A percentile compares a stretch with the other conserved stretches of the same genome.
These are phyloP conservation scores for Fistulifera pelliculosa DNA, from an alignment of 108 stramenopile genomes.

Conservation along the genomic window DNA sequence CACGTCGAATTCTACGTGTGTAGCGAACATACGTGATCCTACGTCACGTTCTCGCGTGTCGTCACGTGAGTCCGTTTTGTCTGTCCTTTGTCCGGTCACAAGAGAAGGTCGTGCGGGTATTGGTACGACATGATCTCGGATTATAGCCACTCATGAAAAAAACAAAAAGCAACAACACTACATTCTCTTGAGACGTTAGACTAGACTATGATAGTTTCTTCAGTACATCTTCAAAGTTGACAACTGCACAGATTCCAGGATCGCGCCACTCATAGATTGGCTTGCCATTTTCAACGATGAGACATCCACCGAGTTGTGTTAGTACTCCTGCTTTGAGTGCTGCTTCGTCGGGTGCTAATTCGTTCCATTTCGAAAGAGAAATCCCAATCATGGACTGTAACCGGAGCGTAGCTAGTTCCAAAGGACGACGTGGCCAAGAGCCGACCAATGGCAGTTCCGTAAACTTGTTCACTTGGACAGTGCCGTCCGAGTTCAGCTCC, in stretches of 20 bases:
- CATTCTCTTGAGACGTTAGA: no score
- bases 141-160: no score
- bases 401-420: constrained; percentile 84
- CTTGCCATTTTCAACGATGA: constrained; percentile 40
- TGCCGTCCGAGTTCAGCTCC: constrained; percentile 41
- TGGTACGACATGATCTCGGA: no score
- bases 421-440: constrained; percentile 75
- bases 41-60: background rate
- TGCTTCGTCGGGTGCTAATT: constrained; percentile 62
- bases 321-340: constrained; percentile 64
- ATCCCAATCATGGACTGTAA: constrained; percentile 85
- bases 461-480: constrained; percentile 58
- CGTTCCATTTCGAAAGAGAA: constrained; percentile 73
- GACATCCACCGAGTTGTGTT: constrained; percentile 80
- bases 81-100: no score
- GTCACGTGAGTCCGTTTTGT: no score
- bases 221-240: constrained; percentile 74
- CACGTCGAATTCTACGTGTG: background rate
- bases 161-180: no score
- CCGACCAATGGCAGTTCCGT: constrained; percentile 72
- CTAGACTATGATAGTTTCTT: constrained; percentile 49
- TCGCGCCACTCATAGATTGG: constrained; percentile 65
- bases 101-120: no score
- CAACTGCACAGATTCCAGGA: constrained; percentile 84
- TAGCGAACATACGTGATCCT: background rate